Evolutionary conservation across 202 grass and related monocot species (phyloP).

Genomic region (Zizania palustris): DNA sequence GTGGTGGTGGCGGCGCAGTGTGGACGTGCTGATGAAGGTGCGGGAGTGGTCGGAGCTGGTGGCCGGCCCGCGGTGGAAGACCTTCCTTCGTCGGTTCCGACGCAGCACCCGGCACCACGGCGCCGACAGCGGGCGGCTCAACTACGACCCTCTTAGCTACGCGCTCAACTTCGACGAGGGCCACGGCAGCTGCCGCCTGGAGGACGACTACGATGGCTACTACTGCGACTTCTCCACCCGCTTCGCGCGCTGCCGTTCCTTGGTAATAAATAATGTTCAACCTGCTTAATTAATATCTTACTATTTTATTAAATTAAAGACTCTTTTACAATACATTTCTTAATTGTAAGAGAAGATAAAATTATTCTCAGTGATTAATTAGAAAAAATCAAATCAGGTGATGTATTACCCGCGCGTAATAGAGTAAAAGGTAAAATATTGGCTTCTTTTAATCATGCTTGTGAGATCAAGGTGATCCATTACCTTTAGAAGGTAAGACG

Average conservation of each 20-base stretch:
- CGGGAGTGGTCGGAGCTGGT: conserved; percentile 93
- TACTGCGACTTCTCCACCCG: conserved; percentile 75
- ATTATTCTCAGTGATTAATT: too few species aligned
- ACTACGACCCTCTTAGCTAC: conserved; percentile 91
- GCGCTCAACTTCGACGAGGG: conserved; percentile 96
- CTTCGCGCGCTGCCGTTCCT: conserved; percentile 46
- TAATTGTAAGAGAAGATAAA: too few species aligned
- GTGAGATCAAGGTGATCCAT: too few species aligned
- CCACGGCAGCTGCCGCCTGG: conserved; percentile 46
- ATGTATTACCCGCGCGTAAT: too few species aligned
- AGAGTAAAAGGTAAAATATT: too few species aligned
- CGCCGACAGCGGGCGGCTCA: conserved; percentile 37
- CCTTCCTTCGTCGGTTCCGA: conserved; percentile 85
- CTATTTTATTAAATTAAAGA: too few species aligned
- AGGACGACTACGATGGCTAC: conserved; percentile 30
- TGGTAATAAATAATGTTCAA: too few species aligned
- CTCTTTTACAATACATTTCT: too few species aligned
- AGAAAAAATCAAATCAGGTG: too few species aligned
- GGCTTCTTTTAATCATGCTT: too few species aligned
- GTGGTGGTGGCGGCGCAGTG: conserved; percentile 75
- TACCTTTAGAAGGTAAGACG: too few species aligned
- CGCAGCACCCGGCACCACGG: background rate
- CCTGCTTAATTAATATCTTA: too few species aligned
- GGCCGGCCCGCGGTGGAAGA: conserved; percentile 90
- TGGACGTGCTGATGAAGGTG: conserved; percentile 73